These are phyloP conservation scores for Calonectria pteridis DNA, from an alignment of 2,329 filamentous ascomycete species.

Conservation along the genomic window DNA sequence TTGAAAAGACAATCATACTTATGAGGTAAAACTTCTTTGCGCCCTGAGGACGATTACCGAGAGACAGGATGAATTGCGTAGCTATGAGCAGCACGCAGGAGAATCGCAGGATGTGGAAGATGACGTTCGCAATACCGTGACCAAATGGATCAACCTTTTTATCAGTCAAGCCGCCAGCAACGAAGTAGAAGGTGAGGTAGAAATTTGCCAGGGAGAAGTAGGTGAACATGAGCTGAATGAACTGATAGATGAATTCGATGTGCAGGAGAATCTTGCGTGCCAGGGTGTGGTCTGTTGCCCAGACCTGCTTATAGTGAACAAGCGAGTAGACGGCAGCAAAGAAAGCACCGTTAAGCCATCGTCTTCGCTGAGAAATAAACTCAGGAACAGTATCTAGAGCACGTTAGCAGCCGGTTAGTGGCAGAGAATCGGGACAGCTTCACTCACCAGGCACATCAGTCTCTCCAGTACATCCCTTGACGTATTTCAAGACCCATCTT, in stretches of 20 bases:
- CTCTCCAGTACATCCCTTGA: conserved; percentile 95
- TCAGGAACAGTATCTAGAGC: conserved; percentile 86
- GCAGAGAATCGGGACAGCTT: not conserved
- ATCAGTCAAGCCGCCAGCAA: conserved; percentile 90
- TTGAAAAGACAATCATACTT: conserved; percentile 88
- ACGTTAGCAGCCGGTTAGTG: conserved; percentile 37
- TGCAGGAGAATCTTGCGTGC: conserved; percentile 91
- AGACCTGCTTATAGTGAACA: conserved; percentile 93
- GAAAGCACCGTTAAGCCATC: conserved; percentile 99
- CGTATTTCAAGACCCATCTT: conserved; percentile 97
- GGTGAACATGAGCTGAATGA: conserved; percentile 92
- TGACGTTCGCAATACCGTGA: conserved; percentile 83
- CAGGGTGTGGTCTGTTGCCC: conserved; percentile 91
- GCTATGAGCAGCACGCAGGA: conserved; percentile 88
- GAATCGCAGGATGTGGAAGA: conserved; percentile 91
- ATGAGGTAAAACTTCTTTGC: conserved; percentile 90
- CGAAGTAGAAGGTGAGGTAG: conserved; percentile 98
- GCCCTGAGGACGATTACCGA: conserved; percentile 96
- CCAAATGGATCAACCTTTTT: conserved; percentile 88
- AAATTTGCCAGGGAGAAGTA: conserved; percentile 99
- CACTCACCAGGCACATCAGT: conserved; percentile 93
- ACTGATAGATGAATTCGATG: conserved; percentile 95
- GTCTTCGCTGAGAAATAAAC: conserved; percentile 94
- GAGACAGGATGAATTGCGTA: conserved; percentile 95
- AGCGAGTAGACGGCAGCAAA: conserved; percentile 98